Evolutionary conservation across 2,329 filamentous ascomycete genomes (phyloP).

Genomic region (Cytospora piceicola): DNA sequence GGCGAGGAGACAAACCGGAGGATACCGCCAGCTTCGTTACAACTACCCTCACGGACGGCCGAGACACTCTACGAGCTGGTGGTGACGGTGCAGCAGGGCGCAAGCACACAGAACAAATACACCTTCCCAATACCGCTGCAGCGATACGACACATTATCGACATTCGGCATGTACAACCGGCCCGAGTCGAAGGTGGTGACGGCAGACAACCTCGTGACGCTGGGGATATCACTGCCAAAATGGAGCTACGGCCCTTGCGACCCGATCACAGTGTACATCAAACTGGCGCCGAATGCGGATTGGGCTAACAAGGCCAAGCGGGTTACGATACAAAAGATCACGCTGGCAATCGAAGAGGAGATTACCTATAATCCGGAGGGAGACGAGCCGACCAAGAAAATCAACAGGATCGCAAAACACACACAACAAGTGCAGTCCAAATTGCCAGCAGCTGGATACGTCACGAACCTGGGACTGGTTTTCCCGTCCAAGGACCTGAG

Average conservation of each 20-base stretch:
- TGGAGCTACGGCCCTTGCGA: constrained; percentile 97
- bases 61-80: constrained; percentile 98
- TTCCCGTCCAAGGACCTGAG: constrained; percentile 89
- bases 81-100: constrained; percentile 91
- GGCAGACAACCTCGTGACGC: constrained; percentile 86
- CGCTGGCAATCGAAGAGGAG: constrained; percentile 91
- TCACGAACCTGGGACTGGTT: constrained; percentile 87
- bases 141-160: constrained; percentile 94
- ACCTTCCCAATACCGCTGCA: constrained; percentile 87
- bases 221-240: constrained; percentile 88
- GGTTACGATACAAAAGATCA: constrained; percentile 93
- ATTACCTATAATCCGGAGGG: constrained; percentile 99
- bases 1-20: constrained; percentile 87
- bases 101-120: constrained; percentile 85
- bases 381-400: constrained; percentile 88
- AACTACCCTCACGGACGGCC: constrained; percentile 88
- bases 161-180: constrained; percentile 99
- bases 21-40: constrained; percentile 89
- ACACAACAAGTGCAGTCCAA: constrained; percentile 80
- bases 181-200: constrained; percentile 86
- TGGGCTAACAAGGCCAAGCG: constrained; percentile 89
- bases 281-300: constrained; percentile 87
- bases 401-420: constrained; percentile 84
- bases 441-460: constrained; percentile 88
- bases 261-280: constrained; percentile 94